Evolutionary conservation across 2,329 filamentous ascomycete species (phyloP), one percentile per base, ranked within the genome.

Genomic region (Fusarium mangiferae): DNA sequence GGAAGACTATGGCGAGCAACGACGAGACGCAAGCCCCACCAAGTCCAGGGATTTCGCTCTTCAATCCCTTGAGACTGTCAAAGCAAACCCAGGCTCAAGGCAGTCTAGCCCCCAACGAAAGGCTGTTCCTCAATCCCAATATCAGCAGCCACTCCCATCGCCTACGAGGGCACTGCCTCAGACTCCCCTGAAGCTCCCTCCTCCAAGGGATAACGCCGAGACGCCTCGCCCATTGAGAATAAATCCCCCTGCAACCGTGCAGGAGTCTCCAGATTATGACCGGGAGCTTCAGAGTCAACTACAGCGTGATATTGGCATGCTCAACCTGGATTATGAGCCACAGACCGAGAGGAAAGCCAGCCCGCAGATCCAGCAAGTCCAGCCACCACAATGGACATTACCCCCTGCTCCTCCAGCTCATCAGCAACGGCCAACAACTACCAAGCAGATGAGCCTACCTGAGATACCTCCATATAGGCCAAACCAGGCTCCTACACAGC

Each of bases 51-150:
- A 88, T 59, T 85, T 85, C 72, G 81, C 81, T 5, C 76, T 83
- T 58, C 81, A 87, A 72, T 68, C 83, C 59, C 82, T 85, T 66
- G 89, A 90, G 74, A 91, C 89, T 4, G 83, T 92, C 69, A 91
- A 91, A 79, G 83, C 82, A 33, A 81, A 83, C 45, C 79, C 83
- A 3, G 84, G 82, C 15, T 88, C 89, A 18, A 85, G 90, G 56
- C 90, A 91, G 77, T 81, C 85, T 7, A 91, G 90, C 41, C 90
- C 91, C 7, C 91, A 89, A 80, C 85, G 86, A 77, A 90, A 87
- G 81, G 88, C 87, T 41, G 85, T 88, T 51, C 82, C 83, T 66
- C 78, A 54, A 33, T 61, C 57, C 14, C 73, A 67, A 36, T 70
- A 63, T 7, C 75, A 73, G 9, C 75, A 67, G 30, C 71, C 62